Conservation (phyloP, 371 early-diverging fungal species). For the Syncephalis fuscata region DNA sequence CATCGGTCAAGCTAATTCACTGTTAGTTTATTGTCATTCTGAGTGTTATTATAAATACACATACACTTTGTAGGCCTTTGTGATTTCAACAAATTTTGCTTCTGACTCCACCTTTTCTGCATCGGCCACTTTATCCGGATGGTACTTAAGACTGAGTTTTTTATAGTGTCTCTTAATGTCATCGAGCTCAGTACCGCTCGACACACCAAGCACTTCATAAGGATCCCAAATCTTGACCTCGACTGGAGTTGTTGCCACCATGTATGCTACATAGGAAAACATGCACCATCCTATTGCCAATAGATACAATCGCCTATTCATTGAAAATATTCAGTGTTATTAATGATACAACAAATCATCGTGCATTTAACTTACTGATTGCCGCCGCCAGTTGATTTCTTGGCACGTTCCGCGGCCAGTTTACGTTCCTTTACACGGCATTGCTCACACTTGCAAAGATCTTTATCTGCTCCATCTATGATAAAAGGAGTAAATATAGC, state of each 20-base stretch:
- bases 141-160: slow-evolving; percentile 19
- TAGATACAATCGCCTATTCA: slow-evolving; percentile 21
- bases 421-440: slow-evolving; percentile 7
- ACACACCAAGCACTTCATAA: slow-evolving; percentile 70
- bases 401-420: slow-evolving; percentile 11
- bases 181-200: slow-evolving; percentile 1
- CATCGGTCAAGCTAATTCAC: slow-evolving; percentile 67
- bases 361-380: slow-evolving; percentile 3
- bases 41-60: background rate
- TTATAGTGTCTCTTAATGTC: slow-evolving; percentile 5
- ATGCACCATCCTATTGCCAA: slow-evolving; percentile 60
- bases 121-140: slow-evolving; percentile 66
- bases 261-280: slow-evolving; percentile 55
- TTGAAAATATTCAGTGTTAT: background rate
- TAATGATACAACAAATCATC: background rate
- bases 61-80: slow-evolving; percentile 80
- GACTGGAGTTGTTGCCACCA: slow-evolving; percentile 49
- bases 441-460: background rate
- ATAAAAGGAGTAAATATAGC: background rate
- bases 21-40: too few species aligned
- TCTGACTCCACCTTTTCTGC: slow-evolving; percentile 43
- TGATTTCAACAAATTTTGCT: slow-evolving; percentile 52
- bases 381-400: slow-evolving; percentile 7
- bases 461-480: background rate
- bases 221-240: slow-evolving; percentile 77